Evolutionary conservation across 768 basidiomycete species (phyloP), one percentile per base, ranked within the genome.

Genomic region (Tricholoma furcatifolium): DNA sequence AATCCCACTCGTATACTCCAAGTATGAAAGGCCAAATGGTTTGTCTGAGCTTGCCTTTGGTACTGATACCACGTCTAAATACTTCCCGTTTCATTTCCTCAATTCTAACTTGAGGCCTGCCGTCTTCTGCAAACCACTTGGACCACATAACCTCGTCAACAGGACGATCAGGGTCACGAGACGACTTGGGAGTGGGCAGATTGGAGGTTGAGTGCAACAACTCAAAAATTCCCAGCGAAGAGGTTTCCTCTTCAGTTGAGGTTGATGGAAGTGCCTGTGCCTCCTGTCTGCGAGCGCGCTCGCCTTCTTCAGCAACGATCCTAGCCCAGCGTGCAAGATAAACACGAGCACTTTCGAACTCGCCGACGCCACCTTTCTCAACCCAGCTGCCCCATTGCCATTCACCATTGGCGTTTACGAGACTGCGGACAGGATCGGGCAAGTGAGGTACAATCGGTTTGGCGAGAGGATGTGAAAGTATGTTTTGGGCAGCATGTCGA

Each of bases 321-420:
- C 95, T 79, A 3, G 97, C 97, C 97, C 97, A 99, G 30, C 92
- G 79, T 9, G 97, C 97, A 8, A 99, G 82, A 67, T 98, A 98
- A 6, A 98, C 91, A 4, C 95, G 79, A 0, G 97, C 97, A 54
- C 91, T 91, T 70, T 98, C 97, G 66, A 96, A 98, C 66, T 97
- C 94, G 6, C 93, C 93, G 2, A 97, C 91, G 0, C 93, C 90
- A 31, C 91, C 87, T 65, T 90, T 90, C 67, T 94, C 92, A 0
- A 92, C 90, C 91, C 91, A 93, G 59, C 90, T 91, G 4, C 90
- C 86, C 88, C 93, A 96, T 61, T 96, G 90, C 72, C 86, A 84
- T 65, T 96, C 95, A 15, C 94, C 94, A 47, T 86, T 87, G 0
- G 85, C 95, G 63, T 85, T 90, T 2, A 97, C 93, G 43, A 98